phyloP scores from a whole-genome alignment of 1,284 basidiomycete genomes.

The Cryptococcus neoformans region DNA sequence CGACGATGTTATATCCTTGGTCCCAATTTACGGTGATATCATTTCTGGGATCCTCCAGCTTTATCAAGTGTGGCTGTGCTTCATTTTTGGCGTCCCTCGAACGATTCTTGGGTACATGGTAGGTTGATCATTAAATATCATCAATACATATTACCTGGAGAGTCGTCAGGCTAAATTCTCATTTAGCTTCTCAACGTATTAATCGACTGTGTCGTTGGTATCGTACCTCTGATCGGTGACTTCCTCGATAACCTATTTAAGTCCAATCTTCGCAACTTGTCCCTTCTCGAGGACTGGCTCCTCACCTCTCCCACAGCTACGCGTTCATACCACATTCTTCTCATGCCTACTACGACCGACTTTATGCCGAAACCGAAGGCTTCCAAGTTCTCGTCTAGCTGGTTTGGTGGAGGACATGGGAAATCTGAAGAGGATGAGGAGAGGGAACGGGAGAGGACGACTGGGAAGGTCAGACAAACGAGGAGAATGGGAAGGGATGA shows the following conservation, averaged over 20 bases:
- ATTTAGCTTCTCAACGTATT: constrained; percentile 40
- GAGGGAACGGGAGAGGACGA: constrained; percentile 27
- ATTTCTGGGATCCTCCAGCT: constrained; percentile 43
- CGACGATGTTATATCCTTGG: constrained; percentile 49
- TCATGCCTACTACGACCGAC: constrained; percentile 44
- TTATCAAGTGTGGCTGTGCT: constrained; percentile 47
- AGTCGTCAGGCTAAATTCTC: constrained; percentile 3
- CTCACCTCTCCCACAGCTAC: constrained; percentile 21
- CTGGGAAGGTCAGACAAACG: constrained; percentile 34
- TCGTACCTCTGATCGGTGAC: constrained; percentile 48
- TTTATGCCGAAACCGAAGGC: constrained; percentile 38
- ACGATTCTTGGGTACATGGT: constrained; percentile 43
- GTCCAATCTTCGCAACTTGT: constrained; percentile 48
- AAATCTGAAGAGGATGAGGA: constrained; percentile 19
- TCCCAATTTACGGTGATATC: constrained; percentile 49
- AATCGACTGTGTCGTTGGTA: constrained; percentile 42
- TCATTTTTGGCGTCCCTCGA: constrained; percentile 41
- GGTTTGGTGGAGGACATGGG: constrained; percentile 20
- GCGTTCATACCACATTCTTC: constrained; percentile 41
- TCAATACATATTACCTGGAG: neutral
- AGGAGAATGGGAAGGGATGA: constrained; percentile 44
- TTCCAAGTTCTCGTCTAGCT: constrained; percentile 11
- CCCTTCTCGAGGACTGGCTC: constrained; percentile 43
- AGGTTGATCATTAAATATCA: constrained; percentile 8
- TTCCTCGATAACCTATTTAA: constrained; percentile 51